phyloP scores from a whole-genome alignment of 352 stramenopile species.

The Phytopythium ostracodes region DNA sequence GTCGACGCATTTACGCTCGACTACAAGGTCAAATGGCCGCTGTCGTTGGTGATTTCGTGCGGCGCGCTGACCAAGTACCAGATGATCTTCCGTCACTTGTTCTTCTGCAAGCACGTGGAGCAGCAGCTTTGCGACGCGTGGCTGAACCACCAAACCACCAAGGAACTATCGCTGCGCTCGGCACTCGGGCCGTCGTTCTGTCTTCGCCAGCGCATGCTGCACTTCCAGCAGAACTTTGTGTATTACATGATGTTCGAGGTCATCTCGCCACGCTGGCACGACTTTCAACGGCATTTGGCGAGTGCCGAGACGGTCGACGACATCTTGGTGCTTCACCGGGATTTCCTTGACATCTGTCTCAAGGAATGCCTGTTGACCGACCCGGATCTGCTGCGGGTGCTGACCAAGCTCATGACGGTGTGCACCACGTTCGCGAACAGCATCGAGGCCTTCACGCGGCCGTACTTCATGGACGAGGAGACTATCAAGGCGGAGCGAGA shows the following conservation, averaged over 20 bases:
- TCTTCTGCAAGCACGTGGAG: slow-evolving; percentile 99
- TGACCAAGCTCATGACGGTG: slow-evolving; percentile 96
- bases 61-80: slow-evolving; percentile 96
- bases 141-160: slow-evolving; percentile 94
- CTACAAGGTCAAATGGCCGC: slow-evolving; percentile 95
- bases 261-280: slow-evolving; percentile 92
- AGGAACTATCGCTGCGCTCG: slow-evolving; percentile 86
- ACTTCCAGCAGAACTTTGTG: slow-evolving; percentile 98
- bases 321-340: slow-evolving; percentile 91
- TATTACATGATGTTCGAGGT: slow-evolving; percentile 99
- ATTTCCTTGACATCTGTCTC: slow-evolving; percentile 95
- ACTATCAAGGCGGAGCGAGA: slow-evolving; percentile 82
- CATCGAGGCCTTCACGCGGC: slow-evolving; percentile 89
- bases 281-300: slow-evolving; percentile 83
- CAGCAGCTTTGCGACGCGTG: slow-evolving; percentile 93
- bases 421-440: slow-evolving; percentile 94
- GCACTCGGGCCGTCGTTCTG: slow-evolving; percentile 92
- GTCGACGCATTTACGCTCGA: slow-evolving; percentile 97
- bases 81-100: slow-evolving; percentile 98
- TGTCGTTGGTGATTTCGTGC: slow-evolving; percentile 96
- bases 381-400: slow-evolving; percentile 89
- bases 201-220: slow-evolving; percentile 97
- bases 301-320: slow-evolving; percentile 91
- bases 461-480: slow-evolving; percentile 83
- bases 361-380: slow-evolving; percentile 98